These are phyloP conservation scores for Fusarium clavum DNA, from an alignment of 2,329 filamentous ascomycete genomes.

Conservation along the genomic window DNA sequence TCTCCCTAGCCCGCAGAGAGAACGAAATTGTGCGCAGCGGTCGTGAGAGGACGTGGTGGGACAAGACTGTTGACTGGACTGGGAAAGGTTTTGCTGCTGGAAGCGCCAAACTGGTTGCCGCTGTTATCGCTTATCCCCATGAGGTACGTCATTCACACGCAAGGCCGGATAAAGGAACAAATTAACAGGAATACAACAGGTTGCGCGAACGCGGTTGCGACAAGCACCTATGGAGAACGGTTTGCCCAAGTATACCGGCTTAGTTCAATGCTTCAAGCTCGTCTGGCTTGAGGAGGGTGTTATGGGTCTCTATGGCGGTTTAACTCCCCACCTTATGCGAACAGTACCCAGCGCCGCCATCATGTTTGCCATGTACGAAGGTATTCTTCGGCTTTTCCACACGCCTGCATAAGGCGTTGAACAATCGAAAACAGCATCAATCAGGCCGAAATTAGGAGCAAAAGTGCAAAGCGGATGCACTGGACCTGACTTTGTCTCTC, in stretches of 20 bases:
- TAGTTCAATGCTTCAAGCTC: slow-evolving; percentile 87
- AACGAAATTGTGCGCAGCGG: slow-evolving; percentile 67
- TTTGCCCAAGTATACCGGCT: slow-evolving; percentile 84
- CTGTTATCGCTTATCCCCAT: slow-evolving; percentile 89
- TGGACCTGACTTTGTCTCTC: neutral
- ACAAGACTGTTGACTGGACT: slow-evolving; percentile 79
- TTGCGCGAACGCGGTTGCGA: slow-evolving; percentile 84
- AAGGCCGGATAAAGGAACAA: neutral
- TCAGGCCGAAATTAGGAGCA: neutral
- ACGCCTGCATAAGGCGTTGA: slow-evolving; percentile 48
- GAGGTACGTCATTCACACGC: slow-evolving; percentile 68
- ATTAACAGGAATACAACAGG: slow-evolving; percentile 56
- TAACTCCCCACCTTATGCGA: slow-evolving; percentile 90
- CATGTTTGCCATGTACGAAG: slow-evolving; percentile 91
- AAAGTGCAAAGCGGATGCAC: neutral
- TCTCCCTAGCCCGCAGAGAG: slow-evolving; percentile 73
- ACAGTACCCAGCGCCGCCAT: slow-evolving; percentile 94
- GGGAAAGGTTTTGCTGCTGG: slow-evolving; percentile 85
- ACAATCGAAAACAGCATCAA: neutral
- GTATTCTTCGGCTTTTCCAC: slow-evolving; percentile 63
- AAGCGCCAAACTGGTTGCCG: slow-evolving; percentile 85
- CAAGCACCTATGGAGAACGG: slow-evolving; percentile 82
- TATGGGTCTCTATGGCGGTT: slow-evolving; percentile 85
- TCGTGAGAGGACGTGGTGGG: slow-evolving; percentile 74
- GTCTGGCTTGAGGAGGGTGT: slow-evolving; percentile 92